A percentile compares a stretch with the other conserved stretches of the same genome.
These are phyloP conservation scores for Cladophialophora carrionii DNA, from an alignment of 2,329 filamentous ascomycete genomes.

Conservation along the genomic window DNA sequence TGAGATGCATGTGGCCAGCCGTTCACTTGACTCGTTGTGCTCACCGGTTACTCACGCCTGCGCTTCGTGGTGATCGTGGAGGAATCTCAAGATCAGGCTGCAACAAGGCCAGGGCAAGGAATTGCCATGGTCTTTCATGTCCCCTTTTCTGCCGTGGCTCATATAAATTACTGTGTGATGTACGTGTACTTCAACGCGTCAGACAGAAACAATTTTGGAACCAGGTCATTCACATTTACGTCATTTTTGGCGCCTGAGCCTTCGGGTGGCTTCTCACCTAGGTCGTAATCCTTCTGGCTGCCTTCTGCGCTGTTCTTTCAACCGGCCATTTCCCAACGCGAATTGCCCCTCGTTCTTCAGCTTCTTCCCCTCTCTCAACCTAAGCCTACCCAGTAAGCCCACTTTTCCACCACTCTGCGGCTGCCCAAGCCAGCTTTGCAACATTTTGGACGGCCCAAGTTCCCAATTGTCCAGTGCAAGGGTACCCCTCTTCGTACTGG, in stretches of 20 bases:
- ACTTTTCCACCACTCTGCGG: background rate
- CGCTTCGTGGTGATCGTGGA: background rate
- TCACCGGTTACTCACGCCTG: background rate
- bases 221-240: background rate
- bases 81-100: background rate
- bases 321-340: background rate
- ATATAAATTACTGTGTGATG: no score
- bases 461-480: conserved; percentile 2
- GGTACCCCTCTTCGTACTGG: conserved; percentile 8
- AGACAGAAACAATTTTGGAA: background rate
- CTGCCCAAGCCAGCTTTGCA: conserved; percentile 17
- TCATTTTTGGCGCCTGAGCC: background rate
- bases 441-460: conserved; percentile 1
- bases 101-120: background rate
- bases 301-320: background rate
- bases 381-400: background rate
- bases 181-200: background rate
- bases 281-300: no score
- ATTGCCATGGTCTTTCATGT: background rate
- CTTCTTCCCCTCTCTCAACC: background rate
- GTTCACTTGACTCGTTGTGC: background rate
- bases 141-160: background rate
- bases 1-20: background rate
- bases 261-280: no score
- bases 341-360: conserved; percentile 2